phyloP scores from a whole-genome alignment of 2,329 filamentous ascomycete species.

The Stachybotrys chlorohalonatus region DNA sequence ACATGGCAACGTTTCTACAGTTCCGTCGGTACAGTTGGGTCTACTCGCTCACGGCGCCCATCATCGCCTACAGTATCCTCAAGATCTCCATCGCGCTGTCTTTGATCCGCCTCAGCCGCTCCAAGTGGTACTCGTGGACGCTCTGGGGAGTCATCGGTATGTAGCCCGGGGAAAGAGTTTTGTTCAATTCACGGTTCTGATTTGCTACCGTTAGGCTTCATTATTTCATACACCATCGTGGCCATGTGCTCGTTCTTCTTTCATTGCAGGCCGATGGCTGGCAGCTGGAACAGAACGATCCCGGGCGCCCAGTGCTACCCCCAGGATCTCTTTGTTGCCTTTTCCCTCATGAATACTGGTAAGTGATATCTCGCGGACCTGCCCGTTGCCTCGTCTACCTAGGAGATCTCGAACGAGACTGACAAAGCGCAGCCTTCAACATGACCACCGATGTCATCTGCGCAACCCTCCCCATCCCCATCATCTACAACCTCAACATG shows the following conservation, averaged over 20 bases:
- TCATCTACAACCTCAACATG: constrained; percentile 29
- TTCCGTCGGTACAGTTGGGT: constrained; percentile 25
- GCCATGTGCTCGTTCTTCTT: constrained; percentile 1
- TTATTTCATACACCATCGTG: background rate
- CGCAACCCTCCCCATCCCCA: constrained; percentile 28
- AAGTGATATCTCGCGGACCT: background rate
- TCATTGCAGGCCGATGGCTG: background rate
- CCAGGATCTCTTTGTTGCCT: background rate
- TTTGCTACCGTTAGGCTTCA: background rate
- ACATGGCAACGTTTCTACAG: constrained; percentile 25
- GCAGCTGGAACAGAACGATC: background rate
- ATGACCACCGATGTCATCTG: constrained; percentile 30
- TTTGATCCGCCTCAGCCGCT: constrained; percentile 11
- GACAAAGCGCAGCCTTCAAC: constrained; percentile 18
- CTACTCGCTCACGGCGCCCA: constrained; percentile 35
- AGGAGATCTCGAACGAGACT: background rate
- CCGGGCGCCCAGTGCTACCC: background rate
- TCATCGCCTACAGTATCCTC: constrained; percentile 6
- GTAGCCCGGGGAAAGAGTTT: background rate
- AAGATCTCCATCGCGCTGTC: constrained; percentile 14
- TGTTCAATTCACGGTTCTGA: background rate
- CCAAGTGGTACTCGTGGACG: constrained; percentile 13
- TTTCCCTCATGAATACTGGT: background rate
- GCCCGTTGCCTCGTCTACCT: background rate
- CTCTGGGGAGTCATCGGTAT: constrained; percentile 10